Percentiles rank a stretch among this genome's conserved stretches.
These are phyloP conservation scores for Galeopsis tetrahit DNA, from an alignment of 257 asterid genomes.

Conservation along the genomic window DNA sequence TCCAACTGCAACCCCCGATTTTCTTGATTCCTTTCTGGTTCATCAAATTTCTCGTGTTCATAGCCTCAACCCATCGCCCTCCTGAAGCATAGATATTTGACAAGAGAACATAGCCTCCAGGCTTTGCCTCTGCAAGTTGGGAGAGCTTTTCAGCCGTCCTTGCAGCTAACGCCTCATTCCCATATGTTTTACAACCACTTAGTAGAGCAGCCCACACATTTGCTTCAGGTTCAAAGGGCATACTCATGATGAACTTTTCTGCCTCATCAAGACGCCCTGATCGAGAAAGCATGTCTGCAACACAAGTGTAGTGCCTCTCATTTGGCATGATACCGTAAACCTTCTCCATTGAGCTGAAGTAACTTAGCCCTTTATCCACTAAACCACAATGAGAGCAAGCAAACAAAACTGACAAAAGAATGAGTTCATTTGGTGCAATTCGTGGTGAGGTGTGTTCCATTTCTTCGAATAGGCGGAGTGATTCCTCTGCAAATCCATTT, in stretches of 20 bases:
- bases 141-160: conserved; percentile 48
- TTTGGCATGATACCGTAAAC: conserved; percentile 58
- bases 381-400: conserved; percentile 87
- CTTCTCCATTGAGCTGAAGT: conserved; percentile 71
- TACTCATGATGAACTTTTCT: conserved; percentile 49
- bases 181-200: conserved; percentile 67
- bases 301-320: conserved; percentile 58
- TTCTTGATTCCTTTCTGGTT: conserved; percentile 62
- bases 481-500: conserved; percentile 72
- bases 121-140: conserved; percentile 46
- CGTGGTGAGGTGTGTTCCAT: conserved; percentile 42
- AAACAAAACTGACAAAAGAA: conserved; percentile 61
- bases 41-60: conserved; percentile 61
- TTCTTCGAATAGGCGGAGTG: conserved; percentile 61
- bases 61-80: conserved; percentile 73
- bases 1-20: conserved; percentile 76
- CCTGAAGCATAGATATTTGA: conserved; percentile 75
- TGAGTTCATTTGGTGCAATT: conserved; percentile 58
- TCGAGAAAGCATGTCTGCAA: conserved; percentile 82
- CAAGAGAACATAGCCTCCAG: conserved; percentile 63
- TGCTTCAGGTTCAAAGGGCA: conserved; percentile 67
- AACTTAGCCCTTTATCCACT: conserved; percentile 66
- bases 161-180: conserved; percentile 50
- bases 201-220: conserved; percentile 78
- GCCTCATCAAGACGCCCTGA: conserved; percentile 76